Conservation (phyloP, 2,329 filamentous ascomycete genomes). For the Periconia macrospinosa region DNA sequence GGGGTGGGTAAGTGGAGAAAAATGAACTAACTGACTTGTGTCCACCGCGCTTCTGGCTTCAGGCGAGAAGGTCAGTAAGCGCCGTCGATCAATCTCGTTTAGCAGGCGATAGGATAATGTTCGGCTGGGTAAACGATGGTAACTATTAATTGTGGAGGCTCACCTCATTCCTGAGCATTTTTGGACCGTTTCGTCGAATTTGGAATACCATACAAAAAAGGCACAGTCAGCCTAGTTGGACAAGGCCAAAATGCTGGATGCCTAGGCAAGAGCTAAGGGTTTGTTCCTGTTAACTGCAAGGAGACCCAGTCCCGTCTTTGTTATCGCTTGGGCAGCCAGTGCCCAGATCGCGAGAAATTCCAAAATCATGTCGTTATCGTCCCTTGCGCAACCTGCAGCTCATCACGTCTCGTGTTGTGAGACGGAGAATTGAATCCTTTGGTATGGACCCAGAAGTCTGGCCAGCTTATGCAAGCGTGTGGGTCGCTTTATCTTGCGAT, state of each 20-base stretch:
- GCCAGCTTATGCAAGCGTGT: not conserved
- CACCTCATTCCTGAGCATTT: not conserved
- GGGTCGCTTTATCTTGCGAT: too few species aligned
- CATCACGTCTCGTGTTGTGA: not conserved
- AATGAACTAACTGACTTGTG: not conserved
- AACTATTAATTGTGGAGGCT: not conserved
- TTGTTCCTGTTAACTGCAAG: not conserved
- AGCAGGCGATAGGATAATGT: not conserved
- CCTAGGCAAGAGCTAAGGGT: not conserved
- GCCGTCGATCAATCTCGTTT: not conserved
- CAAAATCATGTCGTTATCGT: not conserved
- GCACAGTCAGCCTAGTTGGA: not conserved
- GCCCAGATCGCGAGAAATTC: not conserved
- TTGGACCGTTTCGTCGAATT: too few species aligned
- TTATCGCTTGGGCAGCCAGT: not conserved
- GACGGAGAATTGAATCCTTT: not conserved
- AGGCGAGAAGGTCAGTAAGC: not conserved
- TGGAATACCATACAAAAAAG: not conserved
- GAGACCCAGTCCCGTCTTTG: not conserved
- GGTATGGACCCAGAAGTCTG: not conserved
- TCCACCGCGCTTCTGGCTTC: not conserved
- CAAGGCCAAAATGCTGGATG: not conserved
- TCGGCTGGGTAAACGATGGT: conserved; percentile 11
- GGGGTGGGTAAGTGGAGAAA: too few species aligned
- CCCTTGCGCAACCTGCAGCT: not conserved